A percentile compares a stretch with the other conserved stretches of the same genome.
phyloP scores from a whole-genome alignment of 2,329 filamentous ascomycete genomes.

The Didymella lethalis region DNA sequence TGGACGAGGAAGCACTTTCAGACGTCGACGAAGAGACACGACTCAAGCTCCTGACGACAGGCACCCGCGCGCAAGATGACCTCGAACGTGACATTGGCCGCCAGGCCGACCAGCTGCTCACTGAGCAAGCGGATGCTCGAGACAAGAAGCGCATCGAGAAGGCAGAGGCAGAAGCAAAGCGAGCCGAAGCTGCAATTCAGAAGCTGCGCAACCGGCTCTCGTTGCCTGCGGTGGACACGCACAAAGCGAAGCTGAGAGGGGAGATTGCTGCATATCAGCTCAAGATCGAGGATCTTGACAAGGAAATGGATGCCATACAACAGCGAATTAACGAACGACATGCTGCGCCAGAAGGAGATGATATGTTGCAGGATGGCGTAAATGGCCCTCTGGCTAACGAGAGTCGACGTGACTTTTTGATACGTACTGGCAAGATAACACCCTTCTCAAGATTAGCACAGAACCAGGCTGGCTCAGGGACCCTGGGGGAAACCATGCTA shows the following conservation, averaged over 20 bases:
- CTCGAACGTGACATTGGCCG: constrained; percentile 84
- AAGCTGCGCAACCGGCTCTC: constrained; percentile 65
- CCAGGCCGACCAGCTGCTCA: constrained; percentile 68
- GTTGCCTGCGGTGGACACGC: constrained; percentile 62
- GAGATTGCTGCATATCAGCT: constrained; percentile 72
- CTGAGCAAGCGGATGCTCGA: constrained; percentile 68
- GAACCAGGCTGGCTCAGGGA: constrained; percentile 70
- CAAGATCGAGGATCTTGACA: constrained; percentile 70
- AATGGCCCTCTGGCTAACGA: constrained; percentile 77
- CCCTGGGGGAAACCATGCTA: constrained; percentile 77
- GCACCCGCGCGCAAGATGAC: constrained; percentile 81
- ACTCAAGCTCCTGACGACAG: constrained; percentile 49
- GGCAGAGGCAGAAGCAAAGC: constrained; percentile 59
- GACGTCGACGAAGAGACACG: constrained; percentile 54
- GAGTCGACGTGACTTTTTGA: constrained; percentile 85
- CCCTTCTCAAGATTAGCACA: constrained; percentile 84
- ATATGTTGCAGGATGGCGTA: constrained; percentile 54
- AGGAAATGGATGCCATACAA: constrained; percentile 82
- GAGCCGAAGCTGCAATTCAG: constrained; percentile 71
- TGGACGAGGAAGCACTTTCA: constrained; percentile 35
- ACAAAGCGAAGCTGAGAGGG: constrained; percentile 66
- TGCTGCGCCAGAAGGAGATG: constrained; percentile 59
- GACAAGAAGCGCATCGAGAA: constrained; percentile 70
- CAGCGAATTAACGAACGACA: constrained; percentile 80
- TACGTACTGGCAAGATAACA: constrained; percentile 96